Base-by-base conservation (phyloP, 139 green algal species). In the Asterochloris erici region DNA sequence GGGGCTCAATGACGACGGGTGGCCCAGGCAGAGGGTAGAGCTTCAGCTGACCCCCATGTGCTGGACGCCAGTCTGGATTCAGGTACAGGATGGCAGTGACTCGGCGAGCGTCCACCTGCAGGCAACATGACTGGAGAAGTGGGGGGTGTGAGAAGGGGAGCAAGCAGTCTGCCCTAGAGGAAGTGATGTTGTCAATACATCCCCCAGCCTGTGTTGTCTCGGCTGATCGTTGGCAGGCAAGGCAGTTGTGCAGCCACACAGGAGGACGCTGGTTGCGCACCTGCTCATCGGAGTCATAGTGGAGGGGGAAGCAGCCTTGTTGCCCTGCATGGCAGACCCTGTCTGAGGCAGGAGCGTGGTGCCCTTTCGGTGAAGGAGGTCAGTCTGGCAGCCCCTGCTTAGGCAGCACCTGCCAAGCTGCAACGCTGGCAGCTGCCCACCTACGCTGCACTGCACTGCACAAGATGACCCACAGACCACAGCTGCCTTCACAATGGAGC, bases 241-340 rank as follows among this genome's bases (percentile, higher is more conserved):
- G 38, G 38, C 38, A 54, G 38, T 54, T 2, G 6, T 2, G 6
- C 38, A 54, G 38, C 6, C 38, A 54, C 38, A 54, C 38, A 54
- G 38, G 6, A 54, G 38, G 38, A 54, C 38, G 38, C 38, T 54
- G 6, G 2, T 6, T 54, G 38, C 38, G 6, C 6, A 74, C 47
- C 38, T 54, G 81, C 68, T 87, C 87, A 73, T 95, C 92, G 19
- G 77, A 89, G 87, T 97, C 94, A 82, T 86, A 88, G 86, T 97
- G 94, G 14, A 96, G 87, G 14, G 94, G 94, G 79, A 97, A 97
- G 82, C 90, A 94, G 76, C 89, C 92, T 38, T 92, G 92, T 14
- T 60, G 24, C 19, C 91, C 89, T 89, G 77, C 80, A 68, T 12
- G 60, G 14, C 23, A 62, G 27, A 38, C 21, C 60, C 24, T 24